These are phyloP conservation scores for Gelatoporia subvermispora DNA, from an alignment of 768 basidiomycete species.

Conservation along the genomic window DNA sequence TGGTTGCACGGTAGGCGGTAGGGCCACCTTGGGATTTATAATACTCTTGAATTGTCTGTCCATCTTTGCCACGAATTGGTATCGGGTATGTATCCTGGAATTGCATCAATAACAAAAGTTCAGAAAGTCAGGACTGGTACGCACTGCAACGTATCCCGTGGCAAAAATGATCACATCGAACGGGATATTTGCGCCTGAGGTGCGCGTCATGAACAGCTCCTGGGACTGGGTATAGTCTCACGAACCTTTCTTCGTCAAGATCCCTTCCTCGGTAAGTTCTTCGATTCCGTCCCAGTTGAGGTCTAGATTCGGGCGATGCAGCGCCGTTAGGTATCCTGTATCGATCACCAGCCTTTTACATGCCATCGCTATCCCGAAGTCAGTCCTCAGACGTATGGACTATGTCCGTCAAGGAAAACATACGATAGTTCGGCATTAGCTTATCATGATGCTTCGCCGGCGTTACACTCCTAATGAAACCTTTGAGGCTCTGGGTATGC, in stretches of 20 bases:
- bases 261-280: constrained; percentile 48
- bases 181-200: constrained; percentile 44
- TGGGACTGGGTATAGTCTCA: no score
- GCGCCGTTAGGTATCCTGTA: constrained; percentile 25
- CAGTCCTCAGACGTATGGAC: not conserved
- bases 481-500: not conserved
- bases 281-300: constrained; percentile 48
- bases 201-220: no score
- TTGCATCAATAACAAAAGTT: not conserved
- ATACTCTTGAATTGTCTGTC: constrained; percentile 22
- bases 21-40: constrained; percentile 35
- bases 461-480: constrained; percentile 16
- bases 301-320: constrained; percentile 34
- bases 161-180: constrained; percentile 61
- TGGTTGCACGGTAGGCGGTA: constrained; percentile 50
- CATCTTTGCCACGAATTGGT: constrained; percentile 19
- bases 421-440: constrained; percentile 26
- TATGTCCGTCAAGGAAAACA: not conserved
- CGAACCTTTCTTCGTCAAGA: constrained; percentile 39
- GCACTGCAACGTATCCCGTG: constrained; percentile 39
- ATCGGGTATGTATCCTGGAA: constrained; percentile 6
- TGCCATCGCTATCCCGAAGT: constrained; percentile 12
- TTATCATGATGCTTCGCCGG: constrained; percentile 25
- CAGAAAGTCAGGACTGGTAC: not conserved
- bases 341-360: constrained; percentile 30